Base-by-base conservation (phyloP, 371 early-diverging fungal genomes). In the Vittaforma corneae region DNA sequence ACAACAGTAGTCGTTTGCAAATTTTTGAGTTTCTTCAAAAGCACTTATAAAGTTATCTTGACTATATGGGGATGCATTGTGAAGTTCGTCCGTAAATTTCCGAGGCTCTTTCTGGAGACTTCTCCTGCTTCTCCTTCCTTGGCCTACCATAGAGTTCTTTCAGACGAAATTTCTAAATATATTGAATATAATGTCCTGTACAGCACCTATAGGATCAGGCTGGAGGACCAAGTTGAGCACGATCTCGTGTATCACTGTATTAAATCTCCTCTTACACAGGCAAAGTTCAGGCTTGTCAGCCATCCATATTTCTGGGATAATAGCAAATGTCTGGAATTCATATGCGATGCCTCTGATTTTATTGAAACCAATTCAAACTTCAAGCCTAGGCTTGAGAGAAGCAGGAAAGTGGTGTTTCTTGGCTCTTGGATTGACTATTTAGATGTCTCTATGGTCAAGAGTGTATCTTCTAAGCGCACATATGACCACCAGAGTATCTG, bases 321-420 rank as follows among this genome's bases (percentile, higher is more conserved):
- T 24, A 11, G 11, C 11, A 51, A 24, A 32, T 11, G 11, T 11
- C 11, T 24, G 11, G 51, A 51, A 24, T 32, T 51, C 16, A 11
- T 51, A 16, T 51, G 51, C 24, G 51, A 51, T 32, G 11, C 22
- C 24, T 51, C 51, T 24, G 51, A 51, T 24, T 51, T 28, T 32
- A 51, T 51, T 32, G 51, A 51, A 24, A 32, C 33, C 51, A 51
- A 51, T 24, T 11, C 24, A 11, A 11, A 51, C 24, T 11, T 16
- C 11, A 24, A 32, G 16, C 11, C 16, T 24, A 24, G 24, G 16
- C 28, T 51, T 24, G 51, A 51, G 24, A 24, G 24, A 24, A 11
- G 16, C 16, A 51, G 22, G 24, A 32, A 51, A 11, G 16, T 24
- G 28, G 51, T 51, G 11, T 51, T 51, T 24, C 11, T 16, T 11